Evolutionary conservation across 768 basidiomycete species (phyloP).

Genomic region (Amanita inopinata): DNA sequence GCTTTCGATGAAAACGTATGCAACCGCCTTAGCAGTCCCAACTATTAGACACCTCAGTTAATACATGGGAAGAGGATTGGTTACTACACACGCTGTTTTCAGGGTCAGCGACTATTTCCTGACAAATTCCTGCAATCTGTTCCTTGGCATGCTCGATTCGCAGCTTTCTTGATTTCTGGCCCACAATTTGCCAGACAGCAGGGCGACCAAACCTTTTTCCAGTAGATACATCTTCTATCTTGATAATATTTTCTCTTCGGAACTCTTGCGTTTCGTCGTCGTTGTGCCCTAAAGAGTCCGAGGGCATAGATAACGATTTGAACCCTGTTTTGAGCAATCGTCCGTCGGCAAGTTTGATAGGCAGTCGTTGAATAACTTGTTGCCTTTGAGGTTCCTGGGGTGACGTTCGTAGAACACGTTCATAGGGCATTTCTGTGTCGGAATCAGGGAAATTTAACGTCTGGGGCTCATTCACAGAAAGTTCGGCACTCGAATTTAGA

Average conservation of each 20-base stretch:
- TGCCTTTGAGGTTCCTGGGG: slow-evolving; percentile 38
- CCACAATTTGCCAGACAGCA: slow-evolving; percentile 65
- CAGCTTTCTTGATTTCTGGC: slow-evolving; percentile 51
- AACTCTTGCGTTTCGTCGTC: slow-evolving; percentile 25
- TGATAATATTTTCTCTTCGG: slow-evolving; percentile 14
- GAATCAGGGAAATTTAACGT: slow-evolving; percentile 30
- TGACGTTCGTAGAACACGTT: slow-evolving; percentile 47
- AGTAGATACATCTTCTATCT: slow-evolving; percentile 65
- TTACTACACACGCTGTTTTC: slow-evolving; percentile 77
- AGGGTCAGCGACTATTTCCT: slow-evolving; percentile 89
- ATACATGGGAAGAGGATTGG: not conserved
- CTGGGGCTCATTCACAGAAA: slow-evolving; percentile 15
- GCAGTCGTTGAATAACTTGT: slow-evolving; percentile 52
- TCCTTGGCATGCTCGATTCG: slow-evolving; percentile 79
- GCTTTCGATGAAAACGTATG: slow-evolving; percentile 80
- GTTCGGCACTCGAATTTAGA: slow-evolving; percentile 15
- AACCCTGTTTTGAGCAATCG: slow-evolving; percentile 51
- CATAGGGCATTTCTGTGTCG: slow-evolving; percentile 71
- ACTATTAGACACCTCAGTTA: slow-evolving; percentile 30
- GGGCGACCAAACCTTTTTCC: slow-evolving; percentile 84
- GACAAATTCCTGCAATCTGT: slow-evolving; percentile 88
- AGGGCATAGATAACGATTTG: slow-evolving; percentile 19
- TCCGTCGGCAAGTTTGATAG: slow-evolving; percentile 83
- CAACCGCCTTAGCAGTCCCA: slow-evolving; percentile 81
- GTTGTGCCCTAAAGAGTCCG: slow-evolving; percentile 18